These are phyloP conservation scores for Erythrophleum ivorense DNA, from an alignment of 331 rosid genomes.

Conservation along the genomic window DNA sequence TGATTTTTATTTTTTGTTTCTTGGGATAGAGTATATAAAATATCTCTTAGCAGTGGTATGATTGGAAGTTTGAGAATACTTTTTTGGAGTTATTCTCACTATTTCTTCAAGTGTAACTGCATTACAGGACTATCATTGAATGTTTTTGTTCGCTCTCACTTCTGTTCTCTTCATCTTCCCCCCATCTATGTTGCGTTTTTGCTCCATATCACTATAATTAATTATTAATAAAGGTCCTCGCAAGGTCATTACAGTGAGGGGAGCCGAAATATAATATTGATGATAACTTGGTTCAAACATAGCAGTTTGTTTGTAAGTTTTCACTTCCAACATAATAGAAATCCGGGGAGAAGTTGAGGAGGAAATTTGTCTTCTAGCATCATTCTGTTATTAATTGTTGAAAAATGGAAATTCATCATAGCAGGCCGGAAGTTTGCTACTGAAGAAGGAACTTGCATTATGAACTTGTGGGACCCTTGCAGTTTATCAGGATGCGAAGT, in stretches of 20 bases:
- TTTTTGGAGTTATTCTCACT: background rate
- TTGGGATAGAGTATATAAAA: background rate
- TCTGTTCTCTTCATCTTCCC: background rate
- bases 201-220: background rate
- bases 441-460: slow-evolving; percentile 13
- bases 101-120: background rate
- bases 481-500: slow-evolving; percentile 6
- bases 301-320: slow-evolving; percentile 20
- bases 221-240: background rate
- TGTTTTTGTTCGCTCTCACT: background rate
- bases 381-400: background rate
- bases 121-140: background rate
- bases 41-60: background rate
- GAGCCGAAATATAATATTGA: background rate
- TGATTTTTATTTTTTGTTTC: background rate
- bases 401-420: background rate
- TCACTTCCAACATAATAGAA: slow-evolving; percentile 15
- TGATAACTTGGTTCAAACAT: background rate
- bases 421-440: slow-evolving; percentile 18
- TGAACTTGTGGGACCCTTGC: slow-evolving; percentile 20
- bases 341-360: slow-evolving; percentile 3
- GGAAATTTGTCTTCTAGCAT: background rate
- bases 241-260: background rate
- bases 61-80: background rate
- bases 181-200: slow-evolving; percentile 6